phyloP scores from a whole-genome alignment of 331 rosid species.

The Spiraea crenata region DNA sequence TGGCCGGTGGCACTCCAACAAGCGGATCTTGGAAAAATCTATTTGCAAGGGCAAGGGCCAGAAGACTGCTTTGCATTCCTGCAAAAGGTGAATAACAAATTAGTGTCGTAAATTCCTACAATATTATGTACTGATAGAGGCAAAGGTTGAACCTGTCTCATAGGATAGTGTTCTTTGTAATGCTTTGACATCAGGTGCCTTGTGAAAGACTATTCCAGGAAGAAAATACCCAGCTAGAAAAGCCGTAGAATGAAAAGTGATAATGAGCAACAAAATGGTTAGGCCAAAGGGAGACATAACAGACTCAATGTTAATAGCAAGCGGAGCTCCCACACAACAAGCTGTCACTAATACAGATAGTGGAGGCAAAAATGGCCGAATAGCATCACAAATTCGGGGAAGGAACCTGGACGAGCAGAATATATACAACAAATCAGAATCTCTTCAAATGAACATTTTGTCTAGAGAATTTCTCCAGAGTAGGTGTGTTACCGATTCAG shows the following conservation, averaged over 20 bases:
- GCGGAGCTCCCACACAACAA: conserved; percentile 94
- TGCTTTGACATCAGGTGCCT: conserved; percentile 59
- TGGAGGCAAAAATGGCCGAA: conserved; percentile 84
- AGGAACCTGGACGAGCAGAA: conserved; percentile 54
- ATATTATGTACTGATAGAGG: conserved; percentile 15
- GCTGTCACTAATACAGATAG: conserved; percentile 82
- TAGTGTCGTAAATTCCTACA: conserved; percentile 14
- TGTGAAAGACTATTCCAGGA: conserved; percentile 61
- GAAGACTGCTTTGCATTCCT: conserved; percentile 99
- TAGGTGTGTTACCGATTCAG: conserved; percentile 59
- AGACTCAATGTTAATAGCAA: conserved; percentile 68
- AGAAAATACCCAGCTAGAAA: conserved; percentile 70
- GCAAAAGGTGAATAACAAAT: conserved; percentile 19
- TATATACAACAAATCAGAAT: conserved; percentile 14
- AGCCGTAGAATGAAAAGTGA: conserved; percentile 71
- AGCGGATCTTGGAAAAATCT: conserved; percentile 78
- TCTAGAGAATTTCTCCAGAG: conserved; percentile 12
- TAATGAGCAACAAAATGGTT: conserved; percentile 52
- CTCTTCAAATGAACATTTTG: conserved; percentile 9
- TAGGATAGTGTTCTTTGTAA: conserved; percentile 85
- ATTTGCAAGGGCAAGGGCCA: conserved; percentile 94
- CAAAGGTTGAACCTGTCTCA: conserved; percentile 74
- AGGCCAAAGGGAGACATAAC: conserved; percentile 75
- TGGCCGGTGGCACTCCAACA: conserved; percentile 88
- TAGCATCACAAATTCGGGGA: conserved; percentile 62